A percentile compares a stretch with the other conserved stretches of the same genome.
Conservation (phyloP, 1,284 basidiomycete genomes). For the Apiotrichum laibachii region DNA sequence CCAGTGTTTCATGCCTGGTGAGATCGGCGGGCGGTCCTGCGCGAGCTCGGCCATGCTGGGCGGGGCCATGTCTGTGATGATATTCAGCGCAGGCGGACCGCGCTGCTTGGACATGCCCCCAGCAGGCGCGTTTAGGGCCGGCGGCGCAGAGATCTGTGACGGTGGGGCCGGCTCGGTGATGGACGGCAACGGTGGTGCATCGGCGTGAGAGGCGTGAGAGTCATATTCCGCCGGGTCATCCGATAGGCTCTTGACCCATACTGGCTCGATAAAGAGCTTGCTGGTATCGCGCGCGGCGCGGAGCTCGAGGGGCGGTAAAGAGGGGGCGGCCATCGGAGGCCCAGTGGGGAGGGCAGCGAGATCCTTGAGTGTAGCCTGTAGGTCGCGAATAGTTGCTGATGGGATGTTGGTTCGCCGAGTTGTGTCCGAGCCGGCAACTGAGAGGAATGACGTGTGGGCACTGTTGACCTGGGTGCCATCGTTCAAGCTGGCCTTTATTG, state of each 20-base stretch:
- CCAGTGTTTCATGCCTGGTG: constrained; percentile 45
- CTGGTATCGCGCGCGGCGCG: background rate
- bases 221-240: background rate
- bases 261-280: background rate
- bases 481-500: background rate
- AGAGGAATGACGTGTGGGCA: background rate
- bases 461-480: background rate
- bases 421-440: background rate
- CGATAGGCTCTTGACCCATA: background rate
- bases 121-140: too few species aligned
- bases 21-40: constrained; percentile 25
- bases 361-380: constrained; percentile 3
- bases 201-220: background rate
- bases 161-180: background rate
- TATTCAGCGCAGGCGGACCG: background rate
- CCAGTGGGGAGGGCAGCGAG: background rate
- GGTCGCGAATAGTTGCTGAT: background rate
- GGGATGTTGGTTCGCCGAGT: background rate
- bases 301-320: background rate
- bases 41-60: background rate
- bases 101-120: too few species aligned
- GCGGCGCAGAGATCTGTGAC: background rate
- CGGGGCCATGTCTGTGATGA: background rate
- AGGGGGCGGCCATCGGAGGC: background rate
- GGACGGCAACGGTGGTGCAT: background rate